Percentiles rank a stretch among this genome's conserved stretches.
Evolutionary conservation across 176 grass and related monocot genomes (phyloP).

Genomic region (Tillandsia fasciculata): DNA sequence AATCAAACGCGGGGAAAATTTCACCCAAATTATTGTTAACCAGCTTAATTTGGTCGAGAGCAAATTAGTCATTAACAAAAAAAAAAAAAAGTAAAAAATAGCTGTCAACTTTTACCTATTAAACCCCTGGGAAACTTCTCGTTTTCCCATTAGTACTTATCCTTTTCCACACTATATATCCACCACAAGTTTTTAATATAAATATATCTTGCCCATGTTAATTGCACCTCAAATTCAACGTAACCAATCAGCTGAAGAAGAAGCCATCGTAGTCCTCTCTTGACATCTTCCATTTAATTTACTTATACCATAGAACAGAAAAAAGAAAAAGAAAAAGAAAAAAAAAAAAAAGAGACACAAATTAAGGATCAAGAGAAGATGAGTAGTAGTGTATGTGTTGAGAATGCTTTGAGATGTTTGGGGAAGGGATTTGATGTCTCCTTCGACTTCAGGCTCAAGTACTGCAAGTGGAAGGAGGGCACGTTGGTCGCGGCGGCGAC

Average conservation of each 20-base stretch:
- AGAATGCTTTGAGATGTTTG: conserved; percentile 45
- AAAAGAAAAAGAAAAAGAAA: not conserved
- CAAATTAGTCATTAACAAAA: not conserved
- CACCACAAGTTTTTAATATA: not conserved
- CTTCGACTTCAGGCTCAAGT: conserved; percentile 54
- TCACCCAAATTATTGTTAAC: too few species aligned
- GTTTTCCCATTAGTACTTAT: conserved; percentile 3
- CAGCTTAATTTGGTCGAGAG: not conserved
- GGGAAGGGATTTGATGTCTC: conserved; percentile 74
- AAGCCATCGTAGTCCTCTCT: not conserved
- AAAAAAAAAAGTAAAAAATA: not conserved
- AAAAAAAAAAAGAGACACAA: not conserved
- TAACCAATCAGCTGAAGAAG: conserved; percentile 4
- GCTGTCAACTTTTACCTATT: conserved; percentile 32
- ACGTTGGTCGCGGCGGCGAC: conserved; percentile 31
- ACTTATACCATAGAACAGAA: too few species aligned
- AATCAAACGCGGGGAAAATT: too few species aligned
- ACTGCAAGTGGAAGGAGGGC: conserved; percentile 48
- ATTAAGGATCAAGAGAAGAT: conserved; percentile 9
- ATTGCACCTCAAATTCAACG: not conserved
- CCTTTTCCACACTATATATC: not conserved
- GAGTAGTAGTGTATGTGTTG: conserved; percentile 23
- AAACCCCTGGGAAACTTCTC: conserved; percentile 7
- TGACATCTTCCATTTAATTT: not conserved
- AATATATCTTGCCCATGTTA: not conserved